These are phyloP conservation scores for Escallonia rubra DNA, from an alignment of 129 eudicot species.

Conservation along the genomic window DNA sequence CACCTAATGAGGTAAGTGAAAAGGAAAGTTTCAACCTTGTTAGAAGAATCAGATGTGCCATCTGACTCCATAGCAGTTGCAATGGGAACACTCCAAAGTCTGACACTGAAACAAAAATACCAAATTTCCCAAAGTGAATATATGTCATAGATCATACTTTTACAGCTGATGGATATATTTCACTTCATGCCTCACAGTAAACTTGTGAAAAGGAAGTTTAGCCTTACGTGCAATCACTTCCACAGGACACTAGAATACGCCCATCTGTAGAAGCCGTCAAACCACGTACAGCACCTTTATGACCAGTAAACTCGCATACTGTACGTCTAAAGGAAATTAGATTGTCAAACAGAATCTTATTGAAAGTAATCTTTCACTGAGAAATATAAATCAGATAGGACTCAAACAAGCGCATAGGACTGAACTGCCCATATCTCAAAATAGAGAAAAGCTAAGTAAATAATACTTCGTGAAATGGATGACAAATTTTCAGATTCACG, in stretches of 20 bases:
- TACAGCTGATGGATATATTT: not conserved
- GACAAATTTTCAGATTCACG: too few species aligned
- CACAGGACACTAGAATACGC: constrained; percentile 84
- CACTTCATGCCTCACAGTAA: not conserved
- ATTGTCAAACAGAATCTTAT: not conserved
- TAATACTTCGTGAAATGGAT: too few species aligned
- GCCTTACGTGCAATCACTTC: constrained; percentile 92
- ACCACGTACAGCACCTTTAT: constrained; percentile 84
- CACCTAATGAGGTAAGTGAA: not conserved
- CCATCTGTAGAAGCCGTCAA: constrained; percentile 90
- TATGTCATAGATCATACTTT: not conserved
- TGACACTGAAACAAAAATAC: constrained; percentile 49
- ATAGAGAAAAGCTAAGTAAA: too few species aligned
- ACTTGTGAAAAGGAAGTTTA: not conserved
- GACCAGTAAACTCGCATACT: constrained; percentile 80
- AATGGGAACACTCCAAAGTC: constrained; percentile 88
- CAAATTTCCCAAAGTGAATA: not conserved
- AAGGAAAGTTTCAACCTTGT: constrained; percentile 40
- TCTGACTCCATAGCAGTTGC: constrained; percentile 42
- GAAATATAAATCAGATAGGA: too few species aligned
- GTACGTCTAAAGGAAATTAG: constrained; percentile 45
- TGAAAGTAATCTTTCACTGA: too few species aligned
- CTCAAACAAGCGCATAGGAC: too few species aligned
- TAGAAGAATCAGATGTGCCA: constrained; percentile 30
- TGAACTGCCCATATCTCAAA: too few species aligned